Evolutionary conservation across 176 grass and related monocot genomes (phyloP).

Genomic region (Oryza brachyantha): DNA sequence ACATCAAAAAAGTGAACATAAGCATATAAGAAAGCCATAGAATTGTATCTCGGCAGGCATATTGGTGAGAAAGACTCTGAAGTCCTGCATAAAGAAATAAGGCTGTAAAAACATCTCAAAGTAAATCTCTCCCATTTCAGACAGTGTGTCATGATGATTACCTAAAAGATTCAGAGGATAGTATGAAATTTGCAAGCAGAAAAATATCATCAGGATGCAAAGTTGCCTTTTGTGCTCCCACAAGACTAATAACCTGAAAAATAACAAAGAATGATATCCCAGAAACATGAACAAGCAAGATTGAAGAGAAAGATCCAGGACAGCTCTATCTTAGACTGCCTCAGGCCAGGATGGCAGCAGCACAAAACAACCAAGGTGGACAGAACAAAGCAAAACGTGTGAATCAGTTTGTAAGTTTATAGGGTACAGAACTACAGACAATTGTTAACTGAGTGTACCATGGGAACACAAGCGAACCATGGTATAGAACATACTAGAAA

Average conservation of each 20-base stretch:
- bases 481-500: background rate
- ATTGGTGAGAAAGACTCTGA: slow-evolving; percentile 96
- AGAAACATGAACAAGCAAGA: background rate
- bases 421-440: background rate
- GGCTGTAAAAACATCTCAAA: slow-evolving; percentile 26
- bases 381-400: slow-evolving; percentile 4
- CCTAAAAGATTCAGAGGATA: slow-evolving; percentile 97
- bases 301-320: background rate
- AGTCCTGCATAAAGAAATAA: slow-evolving; percentile 59
- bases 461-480: background rate
- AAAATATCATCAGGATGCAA: slow-evolving; percentile 95
- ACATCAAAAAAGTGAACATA: slow-evolving; percentile 99
- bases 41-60: slow-evolving; percentile 98
- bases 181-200: slow-evolving; percentile 89
- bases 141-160: slow-evolving; percentile 31
- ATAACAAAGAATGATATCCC: background rate
- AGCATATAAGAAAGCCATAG: slow-evolving; percentile 92
- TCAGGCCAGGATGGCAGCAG: background rate
- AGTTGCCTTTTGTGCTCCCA: slow-evolving; percentile 94
- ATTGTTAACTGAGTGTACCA: background rate
- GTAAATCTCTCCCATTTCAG: slow-evolving; percentile 17
- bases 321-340: background rate
- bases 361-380: slow-evolving; percentile 11
- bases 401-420: background rate
- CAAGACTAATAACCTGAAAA: slow-evolving; percentile 90